phyloP scores from a whole-genome alignment of 768 basidiomycete genomes.

The Tylopilus sp. region DNA sequence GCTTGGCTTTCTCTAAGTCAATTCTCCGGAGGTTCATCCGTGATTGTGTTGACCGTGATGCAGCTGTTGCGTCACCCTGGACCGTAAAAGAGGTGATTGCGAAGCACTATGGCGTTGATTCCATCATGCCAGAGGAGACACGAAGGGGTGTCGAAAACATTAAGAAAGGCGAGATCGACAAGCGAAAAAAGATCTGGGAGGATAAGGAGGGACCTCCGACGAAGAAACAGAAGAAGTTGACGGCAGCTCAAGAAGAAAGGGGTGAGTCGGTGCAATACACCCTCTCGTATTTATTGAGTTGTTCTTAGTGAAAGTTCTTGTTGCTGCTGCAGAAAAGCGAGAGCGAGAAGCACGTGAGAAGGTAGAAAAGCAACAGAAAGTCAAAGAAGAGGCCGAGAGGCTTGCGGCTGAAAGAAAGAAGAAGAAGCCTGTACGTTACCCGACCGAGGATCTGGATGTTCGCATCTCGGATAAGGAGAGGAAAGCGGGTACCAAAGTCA shows the following conservation, averaged over 20 bases:
- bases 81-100: conserved; percentile 86
- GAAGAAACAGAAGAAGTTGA: conserved; percentile 81
- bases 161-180: conserved; percentile 87
- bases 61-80: conserved; percentile 94
- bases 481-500: conserved; percentile 68
- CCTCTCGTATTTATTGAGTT: conserved; percentile 8
- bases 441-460: conserved; percentile 89
- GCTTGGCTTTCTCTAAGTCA: conserved; percentile 93
- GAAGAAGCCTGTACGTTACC: conserved; percentile 88
- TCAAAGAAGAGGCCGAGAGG: conserved; percentile 68
- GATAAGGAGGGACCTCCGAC: conserved; percentile 80
- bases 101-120: conserved; percentile 78
- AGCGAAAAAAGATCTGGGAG: conserved; percentile 88
- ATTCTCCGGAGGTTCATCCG: conserved; percentile 95
- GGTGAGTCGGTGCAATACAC: conserved; percentile 38
- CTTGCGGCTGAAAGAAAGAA: conserved; percentile 78
- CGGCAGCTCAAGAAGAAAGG: conserved; percentile 70
- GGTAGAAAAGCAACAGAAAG: conserved; percentile 58
- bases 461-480: conserved; percentile 77
- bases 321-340: conserved; percentile 51
- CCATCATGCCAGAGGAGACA: conserved; percentile 82
- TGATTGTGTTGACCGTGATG: conserved; percentile 91
- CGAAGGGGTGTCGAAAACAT: conserved; percentile 73
- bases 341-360: conserved; percentile 71
- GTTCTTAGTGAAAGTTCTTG: conserved; percentile 27